A percentile compares a stretch with the other conserved stretches of the same genome.
Conservation (phyloP, 805 yeast species). For the Metschnikowia colocasiae region DNA sequence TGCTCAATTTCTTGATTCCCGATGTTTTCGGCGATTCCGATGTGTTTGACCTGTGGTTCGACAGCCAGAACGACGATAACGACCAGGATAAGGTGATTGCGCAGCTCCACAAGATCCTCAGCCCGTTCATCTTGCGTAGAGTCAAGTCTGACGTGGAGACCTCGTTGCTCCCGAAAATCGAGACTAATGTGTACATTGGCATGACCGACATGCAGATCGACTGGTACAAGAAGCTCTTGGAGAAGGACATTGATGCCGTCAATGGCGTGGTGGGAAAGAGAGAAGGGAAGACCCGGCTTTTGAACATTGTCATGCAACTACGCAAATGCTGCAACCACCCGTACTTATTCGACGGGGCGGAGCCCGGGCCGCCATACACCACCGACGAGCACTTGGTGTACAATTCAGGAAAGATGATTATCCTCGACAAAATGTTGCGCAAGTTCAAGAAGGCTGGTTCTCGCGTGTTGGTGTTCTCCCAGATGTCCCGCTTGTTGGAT, state of each 20-base stretch:
- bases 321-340: constrained; percentile 98
- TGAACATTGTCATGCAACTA: constrained; percentile 94
- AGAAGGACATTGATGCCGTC: constrained; percentile 93
- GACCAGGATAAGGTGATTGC: constrained; percentile 78
- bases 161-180: constrained; percentile 85
- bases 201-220: constrained; percentile 93
- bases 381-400: constrained; percentile 91
- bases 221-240: constrained; percentile 87
- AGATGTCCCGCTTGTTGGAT: constrained; percentile 87
- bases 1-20: constrained; percentile 83
- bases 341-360: constrained; percentile 97
- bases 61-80: constrained; percentile 32
- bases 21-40: constrained; percentile 93
- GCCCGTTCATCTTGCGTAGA: constrained; percentile 85
- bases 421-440: constrained; percentile 75
- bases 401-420: constrained; percentile 88
- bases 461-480: constrained; percentile 86
- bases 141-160: constrained; percentile 92
- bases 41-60: constrained; percentile 91
- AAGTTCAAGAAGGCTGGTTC: constrained; percentile 75
- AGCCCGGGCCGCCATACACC: constrained; percentile 96
- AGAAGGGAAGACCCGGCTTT: constrained; percentile 85
- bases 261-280: constrained; percentile 94
- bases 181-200: constrained; percentile 83
- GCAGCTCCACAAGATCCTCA: constrained; percentile 81